Evolutionary conservation across 768 basidiomycete species (phyloP), one percentile per base, ranked within the genome.

Genomic region (Kwoniella europaea): DNA sequence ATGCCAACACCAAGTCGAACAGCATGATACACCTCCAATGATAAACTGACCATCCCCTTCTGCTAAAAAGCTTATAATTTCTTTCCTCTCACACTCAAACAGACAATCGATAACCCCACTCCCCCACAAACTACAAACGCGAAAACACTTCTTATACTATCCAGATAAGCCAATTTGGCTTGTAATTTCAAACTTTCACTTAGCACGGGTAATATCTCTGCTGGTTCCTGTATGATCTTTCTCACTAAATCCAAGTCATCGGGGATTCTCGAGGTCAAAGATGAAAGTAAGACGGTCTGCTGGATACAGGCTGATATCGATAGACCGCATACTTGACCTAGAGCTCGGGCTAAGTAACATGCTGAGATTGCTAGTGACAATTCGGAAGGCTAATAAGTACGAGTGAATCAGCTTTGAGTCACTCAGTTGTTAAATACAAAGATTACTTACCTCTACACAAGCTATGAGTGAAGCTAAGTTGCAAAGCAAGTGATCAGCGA

Each of bases 301-400:
- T 82, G 81, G 44, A 81, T 75, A 10, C 79, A 76, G 1, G 77
- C 76, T 9, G 79, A 70, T 54, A 81, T 70, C 6, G 79, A 71
- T 16, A 82, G 76, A 5, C 81, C 81, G 35, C 78, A 44, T 41
- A 82, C 79, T 66, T 82, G 81, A 35, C 81, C 81, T n/a, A 82
- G 56, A 0, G 79, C 74, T 7, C 81, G 69, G 67, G 77, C 80
- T 55, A 82, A 71, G 62, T 80, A 82, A 55, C 76, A 79, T 6
- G 81, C 79, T 3, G 81, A 82, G 60, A 82, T 76, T 13, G 79
- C 78, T 16, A 82, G 52, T 18, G 81, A 71, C 46, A 77, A 70
- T 46, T 76, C 71, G 16, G 46, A 55, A 9, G 72, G 73, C 53
- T 76, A 6, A 35, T 35, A 35, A 35, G 35, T 35, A 35, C 7